phyloP scores from a whole-genome alignment of 2,329 filamentous ascomycete genomes.

The Colletotrichum endophyticum region DNA sequence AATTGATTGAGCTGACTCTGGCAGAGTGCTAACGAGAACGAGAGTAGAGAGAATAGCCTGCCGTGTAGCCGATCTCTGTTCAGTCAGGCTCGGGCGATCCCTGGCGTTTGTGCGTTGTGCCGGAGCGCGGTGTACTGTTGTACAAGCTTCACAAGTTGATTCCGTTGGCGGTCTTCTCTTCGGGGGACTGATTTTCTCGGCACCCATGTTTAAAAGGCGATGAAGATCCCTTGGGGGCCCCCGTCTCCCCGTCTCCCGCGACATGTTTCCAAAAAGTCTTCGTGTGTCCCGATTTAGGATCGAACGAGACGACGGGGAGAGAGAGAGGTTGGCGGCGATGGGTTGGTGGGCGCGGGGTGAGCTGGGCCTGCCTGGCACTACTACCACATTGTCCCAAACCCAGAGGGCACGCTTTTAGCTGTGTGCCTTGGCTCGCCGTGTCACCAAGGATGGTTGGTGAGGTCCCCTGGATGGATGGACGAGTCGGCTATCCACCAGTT shows the following conservation, averaged over 20 bases:
- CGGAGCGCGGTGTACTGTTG: background rate
- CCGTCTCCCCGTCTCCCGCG: background rate
- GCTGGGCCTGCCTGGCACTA: background rate
- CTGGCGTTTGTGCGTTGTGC: background rate
- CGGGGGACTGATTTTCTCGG: constrained; percentile 2
- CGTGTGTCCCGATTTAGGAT: background rate
- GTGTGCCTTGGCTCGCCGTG: background rate
- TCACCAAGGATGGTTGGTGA: background rate
- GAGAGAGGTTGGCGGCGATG: background rate
- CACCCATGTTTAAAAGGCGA: background rate
- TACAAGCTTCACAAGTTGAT: background rate
- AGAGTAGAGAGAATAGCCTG: background rate
- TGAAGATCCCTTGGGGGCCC: background rate
- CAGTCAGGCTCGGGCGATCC: background rate
- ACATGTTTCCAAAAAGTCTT: background rate
- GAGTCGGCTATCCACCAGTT: background rate
- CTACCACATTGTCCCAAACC: background rate
- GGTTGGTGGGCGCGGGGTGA: background rate
- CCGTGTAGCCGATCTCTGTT: constrained; percentile 5
- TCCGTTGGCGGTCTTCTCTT: background rate
- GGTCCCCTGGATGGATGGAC: background rate
- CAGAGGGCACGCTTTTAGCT: background rate
- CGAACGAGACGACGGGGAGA: background rate
- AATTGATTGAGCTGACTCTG: background rate
- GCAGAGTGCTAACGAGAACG: background rate